Base-by-base conservation (phyloP, 2,329 filamentous ascomycete species). In the Thielaviopsis populi region DNA sequence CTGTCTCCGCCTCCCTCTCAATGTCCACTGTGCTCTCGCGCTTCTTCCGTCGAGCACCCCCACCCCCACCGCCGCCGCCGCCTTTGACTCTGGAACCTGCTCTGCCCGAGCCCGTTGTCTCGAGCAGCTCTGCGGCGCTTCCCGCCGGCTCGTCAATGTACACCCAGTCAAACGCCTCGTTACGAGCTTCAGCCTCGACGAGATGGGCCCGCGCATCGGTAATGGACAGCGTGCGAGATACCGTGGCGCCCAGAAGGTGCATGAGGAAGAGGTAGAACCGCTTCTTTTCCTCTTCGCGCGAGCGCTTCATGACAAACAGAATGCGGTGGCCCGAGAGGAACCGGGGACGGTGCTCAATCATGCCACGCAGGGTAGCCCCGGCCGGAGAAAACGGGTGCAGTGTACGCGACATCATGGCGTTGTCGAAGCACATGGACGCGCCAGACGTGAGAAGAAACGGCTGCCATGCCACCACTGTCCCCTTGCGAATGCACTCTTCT, bases 381-480 rank as follows among this genome's bases (percentile, higher is more conserved):
- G 70, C 69, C 0, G 84, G 80, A 3, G 85, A 76, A 68, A 87
- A 91, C 0, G 81, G 75, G 0, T 73, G 66, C 41, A 97, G 75
- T 7, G 79, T 81, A 27, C 92, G 83, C 1, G 91, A 96, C 53
- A 87, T 84, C 11, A 91, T 80, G 0, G 88, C 89, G 53, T 89
- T 87, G 24, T 85, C 84, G 0, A 97, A 81, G 63, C 88, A 87
- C 0, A 80, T 77, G 0, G 89, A 95, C 67, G 89, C 83, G 0
- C 94, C 94, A 0, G 92, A 88, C 37, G 90, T 89, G 0, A 99
- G 82, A 0, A 96, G 80, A 70, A 96, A 97, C 0, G 85, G 82
- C 7, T 80, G 76, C 88, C 91, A 96, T 61, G 88, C 82, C 0
- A 95, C 74, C 0, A 92, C 74, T 7, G 75, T 71, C 5, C 78